phyloP scores from a whole-genome alignment of 306 rosid genomes.

The Quercus ilex region DNA sequence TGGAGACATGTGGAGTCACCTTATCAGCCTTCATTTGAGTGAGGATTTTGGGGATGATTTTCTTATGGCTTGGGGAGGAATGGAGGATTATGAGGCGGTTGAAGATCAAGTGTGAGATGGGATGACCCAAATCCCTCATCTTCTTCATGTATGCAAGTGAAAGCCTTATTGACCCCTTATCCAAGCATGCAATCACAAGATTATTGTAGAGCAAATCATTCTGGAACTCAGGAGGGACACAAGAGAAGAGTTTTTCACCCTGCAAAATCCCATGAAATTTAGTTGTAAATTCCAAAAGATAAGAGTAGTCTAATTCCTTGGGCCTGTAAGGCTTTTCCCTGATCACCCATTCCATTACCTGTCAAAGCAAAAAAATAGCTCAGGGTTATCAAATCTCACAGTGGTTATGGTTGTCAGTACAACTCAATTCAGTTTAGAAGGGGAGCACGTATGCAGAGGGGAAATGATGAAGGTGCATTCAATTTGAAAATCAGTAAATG shows the following conservation, averaged over 20 bases:
- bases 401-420: not conserved
- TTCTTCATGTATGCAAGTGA: conserved; percentile 84
- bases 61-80: conserved; percentile 51
- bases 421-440: not conserved
- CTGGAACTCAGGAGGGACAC: conserved; percentile 65
- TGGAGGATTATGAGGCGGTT: conserved; percentile 80
- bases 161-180: conserved; percentile 70
- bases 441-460: not conserved
- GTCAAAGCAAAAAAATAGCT: conserved; percentile 25
- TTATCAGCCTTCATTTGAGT: conserved; percentile 85
- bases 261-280: conserved; percentile 79
- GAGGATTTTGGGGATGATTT: conserved; percentile 60
- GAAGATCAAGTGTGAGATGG: conserved; percentile 82
- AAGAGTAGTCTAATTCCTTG: conserved; percentile 81
- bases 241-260: conserved; percentile 74
- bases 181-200: conserved; percentile 80
- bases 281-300: conserved; percentile 67
- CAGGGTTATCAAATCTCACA: not conserved
- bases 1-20: conserved; percentile 75
- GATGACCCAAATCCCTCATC: conserved; percentile 76
- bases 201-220: conserved; percentile 86
- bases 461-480: not conserved
- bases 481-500: not conserved
- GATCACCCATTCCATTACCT: conserved; percentile 98
- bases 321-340: conserved; percentile 82